A percentile compares a stretch with the other conserved stretches of the same genome.
Evolutionary conservation across 345 rosid genomes (phyloP).

Genomic region (Salix exigua): DNA sequence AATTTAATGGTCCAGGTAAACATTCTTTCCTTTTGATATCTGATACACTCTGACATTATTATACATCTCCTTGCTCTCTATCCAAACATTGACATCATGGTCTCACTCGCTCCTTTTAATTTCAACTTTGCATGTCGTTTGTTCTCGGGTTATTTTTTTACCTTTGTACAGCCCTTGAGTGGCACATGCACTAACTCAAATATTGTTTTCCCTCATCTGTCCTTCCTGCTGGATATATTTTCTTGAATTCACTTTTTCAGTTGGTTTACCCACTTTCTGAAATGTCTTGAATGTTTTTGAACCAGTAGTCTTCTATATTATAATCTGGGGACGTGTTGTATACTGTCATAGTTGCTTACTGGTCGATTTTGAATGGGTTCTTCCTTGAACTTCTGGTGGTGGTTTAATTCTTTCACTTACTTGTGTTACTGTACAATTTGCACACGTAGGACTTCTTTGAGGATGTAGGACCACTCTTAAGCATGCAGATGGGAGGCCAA

Average conservation of each 20-base stretch:
- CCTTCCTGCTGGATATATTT: not conserved
- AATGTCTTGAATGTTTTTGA: not conserved
- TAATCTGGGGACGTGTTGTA: not conserved
- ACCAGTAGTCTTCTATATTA: not conserved
- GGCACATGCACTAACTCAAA: not conserved
- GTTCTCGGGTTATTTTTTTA: not conserved
- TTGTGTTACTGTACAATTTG: conserved; percentile 1
- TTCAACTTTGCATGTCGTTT: not conserved
- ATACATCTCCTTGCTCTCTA: not conserved
- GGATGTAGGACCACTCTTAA: conserved; percentile 94
- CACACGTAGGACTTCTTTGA: conserved; percentile 84
- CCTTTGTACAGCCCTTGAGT: not conserved
- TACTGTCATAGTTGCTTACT: not conserved
- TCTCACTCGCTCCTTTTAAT: not conserved
- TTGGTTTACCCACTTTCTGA: not conserved
- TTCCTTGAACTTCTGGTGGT: not conserved
- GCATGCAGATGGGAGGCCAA: conserved; percentile 97
- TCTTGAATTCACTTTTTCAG: not conserved
- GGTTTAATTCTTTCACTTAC: conserved; percentile 8
- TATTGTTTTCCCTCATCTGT: not conserved
- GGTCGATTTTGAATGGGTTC: conserved; percentile 12
- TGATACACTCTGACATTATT: not conserved
- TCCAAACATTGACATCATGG: not conserved
- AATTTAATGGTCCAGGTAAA: conserved; percentile 98
- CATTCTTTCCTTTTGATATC: not conserved